These are phyloP conservation scores for Athelia psychrophila DNA, from an alignment of 1,284 basidiomycete species.

Conservation along the genomic window DNA sequence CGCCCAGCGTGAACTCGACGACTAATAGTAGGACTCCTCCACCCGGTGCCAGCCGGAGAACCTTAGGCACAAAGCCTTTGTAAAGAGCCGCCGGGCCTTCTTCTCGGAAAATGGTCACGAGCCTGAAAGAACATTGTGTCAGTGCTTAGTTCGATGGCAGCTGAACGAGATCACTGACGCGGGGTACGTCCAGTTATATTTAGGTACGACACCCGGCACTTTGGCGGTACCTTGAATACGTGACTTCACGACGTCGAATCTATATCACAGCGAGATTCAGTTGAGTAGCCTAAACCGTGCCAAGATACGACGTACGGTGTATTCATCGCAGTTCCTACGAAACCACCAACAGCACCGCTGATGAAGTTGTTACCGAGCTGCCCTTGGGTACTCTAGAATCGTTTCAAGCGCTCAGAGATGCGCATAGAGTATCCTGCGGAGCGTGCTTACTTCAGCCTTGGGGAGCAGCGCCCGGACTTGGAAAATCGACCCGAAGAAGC, in stretches of 20 bases:
- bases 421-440: neutral
- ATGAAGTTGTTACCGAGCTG: conserved; percentile 91
- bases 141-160: neutral
- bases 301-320: conserved; percentile 56
- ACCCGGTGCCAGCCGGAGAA: conserved; percentile 87
- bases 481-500: conserved; percentile 92
- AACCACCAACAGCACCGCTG: conserved; percentile 89
- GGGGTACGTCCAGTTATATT: conserved; percentile 94
- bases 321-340: conserved; percentile 81
- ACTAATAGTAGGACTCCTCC: conserved; percentile 93
- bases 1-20: conserved; percentile 77
- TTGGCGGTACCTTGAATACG: conserved; percentile 83
- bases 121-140: conserved; percentile 24
- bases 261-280: conserved; percentile 16
- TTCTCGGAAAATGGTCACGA: conserved; percentile 82
- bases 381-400: conserved; percentile 59
- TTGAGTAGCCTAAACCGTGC: neutral
- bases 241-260: conserved; percentile 88
- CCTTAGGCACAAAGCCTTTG: conserved; percentile 91
- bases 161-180: conserved; percentile 38
- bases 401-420: neutral
- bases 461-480: conserved; percentile 80
- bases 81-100: conserved; percentile 91
- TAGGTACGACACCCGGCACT: conserved; percentile 67
- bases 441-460: conserved; percentile 71